Evolutionary conservation across 352 stramenopile genomes (phyloP).

Genomic region (Globisporangium uncinulatum): DNA sequence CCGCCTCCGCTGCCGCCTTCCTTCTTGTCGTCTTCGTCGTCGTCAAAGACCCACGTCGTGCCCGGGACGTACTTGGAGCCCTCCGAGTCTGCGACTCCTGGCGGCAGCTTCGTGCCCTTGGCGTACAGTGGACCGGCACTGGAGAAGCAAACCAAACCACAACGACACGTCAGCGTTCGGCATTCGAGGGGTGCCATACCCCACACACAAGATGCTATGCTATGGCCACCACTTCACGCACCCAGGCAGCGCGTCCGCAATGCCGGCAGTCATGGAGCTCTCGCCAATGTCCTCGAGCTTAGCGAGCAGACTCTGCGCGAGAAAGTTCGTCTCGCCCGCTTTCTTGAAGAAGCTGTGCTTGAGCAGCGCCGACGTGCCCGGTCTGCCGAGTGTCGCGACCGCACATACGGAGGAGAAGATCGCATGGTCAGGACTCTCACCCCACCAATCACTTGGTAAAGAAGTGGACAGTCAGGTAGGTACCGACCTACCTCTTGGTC

Average conservation of each 20-base stretch:
- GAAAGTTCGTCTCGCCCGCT: slow-evolving; percentile 58
- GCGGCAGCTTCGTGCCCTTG: slow-evolving; percentile 67
- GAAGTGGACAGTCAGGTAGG: no score
- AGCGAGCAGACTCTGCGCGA: slow-evolving; percentile 56
- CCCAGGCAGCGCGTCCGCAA: slow-evolving; percentile 76
- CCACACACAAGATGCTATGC: neutral
- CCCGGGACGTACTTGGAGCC: slow-evolving; percentile 81
- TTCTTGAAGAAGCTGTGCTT: slow-evolving; percentile 91
- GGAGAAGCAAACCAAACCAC: neutral
- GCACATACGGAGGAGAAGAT: neutral
- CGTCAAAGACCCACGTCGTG: slow-evolving; percentile 88
- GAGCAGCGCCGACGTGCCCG: slow-evolving; percentile 70
- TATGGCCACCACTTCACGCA: slow-evolving; percentile 18
- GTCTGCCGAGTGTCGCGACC: slow-evolving; percentile 22
- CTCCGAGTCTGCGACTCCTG: slow-evolving; percentile 50
- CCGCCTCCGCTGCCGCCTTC: slow-evolving; percentile 4
- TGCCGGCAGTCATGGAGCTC: slow-evolving; percentile 81
- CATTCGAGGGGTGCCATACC: neutral
- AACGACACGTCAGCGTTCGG: neutral
- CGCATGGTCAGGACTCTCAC: neutral
- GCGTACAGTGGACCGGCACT: slow-evolving; percentile 80
- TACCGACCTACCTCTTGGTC: slow-evolving; percentile 52
- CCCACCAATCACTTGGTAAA: neutral
- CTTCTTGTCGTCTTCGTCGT: slow-evolving; percentile 72
- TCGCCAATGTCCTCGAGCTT: slow-evolving; percentile 88